Evolutionary conservation across 2,329 filamentous ascomycete species (phyloP).

Genomic region (Clonostachys rosea): DNA sequence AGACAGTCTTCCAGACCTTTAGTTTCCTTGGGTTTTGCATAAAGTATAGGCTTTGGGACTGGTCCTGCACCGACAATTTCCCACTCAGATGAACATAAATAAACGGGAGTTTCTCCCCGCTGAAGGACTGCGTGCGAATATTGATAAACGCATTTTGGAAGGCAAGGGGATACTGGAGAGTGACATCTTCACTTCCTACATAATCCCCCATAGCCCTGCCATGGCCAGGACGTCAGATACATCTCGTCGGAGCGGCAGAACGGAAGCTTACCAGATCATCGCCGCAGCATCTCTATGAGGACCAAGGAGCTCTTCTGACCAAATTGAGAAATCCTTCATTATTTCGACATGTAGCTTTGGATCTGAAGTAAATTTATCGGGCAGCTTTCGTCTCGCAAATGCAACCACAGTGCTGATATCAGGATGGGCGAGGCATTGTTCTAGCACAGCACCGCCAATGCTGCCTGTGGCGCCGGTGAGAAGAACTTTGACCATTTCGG

Average conservation of each 20-base stretch:
- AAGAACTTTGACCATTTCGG: constrained; percentile 21
- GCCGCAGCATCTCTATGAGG: constrained; percentile 15
- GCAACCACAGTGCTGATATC: constrained; percentile 18
- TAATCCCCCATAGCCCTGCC: not conserved
- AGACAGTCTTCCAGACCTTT: not conserved
- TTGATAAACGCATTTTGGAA: not conserved
- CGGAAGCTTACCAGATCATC: constrained; percentile 17
- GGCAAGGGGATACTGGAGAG: not conserved
- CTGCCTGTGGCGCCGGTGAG: constrained; percentile 23
- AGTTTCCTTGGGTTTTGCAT: constrained; percentile 1
- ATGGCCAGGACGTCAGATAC: not conserved
- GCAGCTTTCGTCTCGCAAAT: constrained; percentile 19
- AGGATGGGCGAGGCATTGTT: constrained; percentile 22
- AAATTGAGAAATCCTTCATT: constrained; percentile 13
- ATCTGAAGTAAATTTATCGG: constrained; percentile 11
- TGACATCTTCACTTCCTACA: not conserved
- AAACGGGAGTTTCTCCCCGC: constrained; percentile 9
- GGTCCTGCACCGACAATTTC: constrained; percentile 21
- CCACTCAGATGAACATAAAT: constrained; percentile 24
- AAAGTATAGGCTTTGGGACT: constrained; percentile 18
- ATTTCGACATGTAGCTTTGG: constrained; percentile 2
- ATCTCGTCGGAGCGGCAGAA: not conserved
- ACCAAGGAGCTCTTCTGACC: constrained; percentile 14
- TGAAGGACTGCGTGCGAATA: not conserved
- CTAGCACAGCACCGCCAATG: constrained; percentile 22